These are phyloP conservation scores for Fraxinus velutina DNA, from an alignment of 305 asterid genomes.

Conservation along the genomic window DNA sequence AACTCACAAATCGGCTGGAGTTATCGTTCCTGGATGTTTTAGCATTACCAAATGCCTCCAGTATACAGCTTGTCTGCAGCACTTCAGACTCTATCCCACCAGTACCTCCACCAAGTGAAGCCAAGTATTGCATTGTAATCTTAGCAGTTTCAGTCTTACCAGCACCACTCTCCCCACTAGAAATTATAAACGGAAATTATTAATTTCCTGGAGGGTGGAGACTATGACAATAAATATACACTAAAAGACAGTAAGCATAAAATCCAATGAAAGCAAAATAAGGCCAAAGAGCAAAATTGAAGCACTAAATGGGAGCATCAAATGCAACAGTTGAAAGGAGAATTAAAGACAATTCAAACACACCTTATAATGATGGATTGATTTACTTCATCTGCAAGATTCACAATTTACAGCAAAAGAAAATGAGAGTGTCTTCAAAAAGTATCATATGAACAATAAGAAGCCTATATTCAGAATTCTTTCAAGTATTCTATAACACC, in stretches of 20 bases:
- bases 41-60: conserved; percentile 97
- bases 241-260: conserved; percentile 8
- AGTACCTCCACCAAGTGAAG: conserved; percentile 62
- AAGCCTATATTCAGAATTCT: conserved; percentile 19
- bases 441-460: conserved; percentile 17
- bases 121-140: conserved; percentile 73
- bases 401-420: conserved; percentile 23
- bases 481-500: conserved; percentile 47
- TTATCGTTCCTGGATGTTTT: conserved; percentile 73
- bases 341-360: conserved; percentile 27
- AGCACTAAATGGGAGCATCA: conserved; percentile 20
- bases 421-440: conserved; percentile 13
- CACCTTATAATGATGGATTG: conserved; percentile 94
- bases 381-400: conserved; percentile 61
- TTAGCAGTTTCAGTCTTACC: conserved; percentile 98
- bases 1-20: conserved; percentile 95
- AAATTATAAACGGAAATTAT: conserved; percentile 30
- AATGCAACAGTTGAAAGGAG: conserved; percentile 14
- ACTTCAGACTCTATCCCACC: conserved; percentile 65
- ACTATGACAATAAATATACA: conserved; percentile 1
- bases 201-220: not conserved
- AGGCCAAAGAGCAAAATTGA: conserved; percentile 13
- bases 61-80: conserved; percentile 69
- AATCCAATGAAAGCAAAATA: not conserved
- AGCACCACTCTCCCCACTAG: conserved; percentile 92